Base-by-base conservation (phyloP, 208 protist genomes). In the Angomonas ambiguus region DNA sequence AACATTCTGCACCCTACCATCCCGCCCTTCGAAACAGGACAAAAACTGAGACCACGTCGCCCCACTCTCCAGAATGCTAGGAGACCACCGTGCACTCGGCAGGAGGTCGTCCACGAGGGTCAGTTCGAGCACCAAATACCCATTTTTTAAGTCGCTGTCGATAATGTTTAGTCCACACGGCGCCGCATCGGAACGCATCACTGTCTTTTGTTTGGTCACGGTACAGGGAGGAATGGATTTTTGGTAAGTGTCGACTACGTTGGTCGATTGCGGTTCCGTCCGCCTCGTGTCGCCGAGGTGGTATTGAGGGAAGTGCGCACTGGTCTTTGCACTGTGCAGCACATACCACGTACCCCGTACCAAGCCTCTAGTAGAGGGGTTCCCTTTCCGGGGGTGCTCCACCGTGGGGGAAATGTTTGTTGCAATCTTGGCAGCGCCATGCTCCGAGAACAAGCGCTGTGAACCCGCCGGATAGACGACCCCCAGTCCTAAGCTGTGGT, bases 141-240 rank as follows among this genome's bases (percentile, higher is more conserved):
- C 88, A 59, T 77, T 77, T 27, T 76, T 73, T 16, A 94, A 20
- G 77, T 91, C 82, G 71, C 78, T 88, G 65, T 94, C 88, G 24
- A 94, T 62, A 20, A 94, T 67, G 67, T 94, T 88, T 56, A 74
- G 61, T 38, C 87, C 83, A 55, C 76, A 88, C 33, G 65, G 67
- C 38, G 79, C 62, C 24, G 79, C 76, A 48, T 84, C 82, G 20
- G 62, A 22, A 20, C 73, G 78, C 25, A 64, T 71, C 18, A 31
- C 1, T 1, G 45, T 75, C 51, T 51, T 53, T 24, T 53, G 45
- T 20, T 53, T 53, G 8, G 16, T 53, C 18, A 24, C 20, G 30
- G 24, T 16, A 56, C 11, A 16, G 4, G 27, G 41, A 51, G 59
- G 22, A 11, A 10, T n/a, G 30, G 31, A 16, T 25, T 31, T 8